Evolutionary conservation across 2,329 filamentous ascomycete genomes (phyloP).

Genomic region (Ascochyta clinopodiicola): DNA sequence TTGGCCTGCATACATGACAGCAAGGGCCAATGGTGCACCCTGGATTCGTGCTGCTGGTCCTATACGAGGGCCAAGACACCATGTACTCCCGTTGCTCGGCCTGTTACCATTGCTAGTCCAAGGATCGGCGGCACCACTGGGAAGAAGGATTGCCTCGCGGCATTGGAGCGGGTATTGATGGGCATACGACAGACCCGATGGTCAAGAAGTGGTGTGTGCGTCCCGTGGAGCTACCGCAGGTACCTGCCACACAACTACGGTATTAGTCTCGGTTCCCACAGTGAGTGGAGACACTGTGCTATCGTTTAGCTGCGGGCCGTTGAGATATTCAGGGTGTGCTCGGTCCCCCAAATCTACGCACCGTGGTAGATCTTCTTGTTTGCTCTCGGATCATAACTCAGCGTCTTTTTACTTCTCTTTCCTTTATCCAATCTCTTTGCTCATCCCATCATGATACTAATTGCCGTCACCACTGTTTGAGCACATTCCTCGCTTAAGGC

Average conservation of each 20-base stretch:
- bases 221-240: slow-evolving; percentile 13
- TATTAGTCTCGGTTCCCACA: neutral
- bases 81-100: neutral
- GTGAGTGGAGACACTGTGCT: neutral
- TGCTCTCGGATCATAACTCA: neutral
- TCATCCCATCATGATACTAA: neutral
- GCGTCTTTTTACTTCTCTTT: neutral
- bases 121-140: slow-evolving; percentile 2
- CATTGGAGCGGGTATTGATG: slow-evolving; percentile 5
- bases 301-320: slow-evolving; percentile 8
- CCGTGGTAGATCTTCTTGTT: neutral
- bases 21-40: slow-evolving; percentile 12
- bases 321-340: slow-evolving; percentile 14
- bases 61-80: neutral
- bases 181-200: neutral
- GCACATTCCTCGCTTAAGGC: slow-evolving; percentile 4
- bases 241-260: slow-evolving; percentile 8
- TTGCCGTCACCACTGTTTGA: neutral
- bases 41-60: neutral
- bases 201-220: slow-evolving; percentile 10
- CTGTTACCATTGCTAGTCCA: neutral
- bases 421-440: neutral
- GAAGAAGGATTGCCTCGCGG: neutral
- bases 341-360: neutral
- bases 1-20: slow-evolving; percentile 7